These are phyloP conservation scores for Aureobasidium namibiae DNA, from an alignment of 2,329 filamentous ascomycete genomes.

Conservation along the genomic window DNA sequence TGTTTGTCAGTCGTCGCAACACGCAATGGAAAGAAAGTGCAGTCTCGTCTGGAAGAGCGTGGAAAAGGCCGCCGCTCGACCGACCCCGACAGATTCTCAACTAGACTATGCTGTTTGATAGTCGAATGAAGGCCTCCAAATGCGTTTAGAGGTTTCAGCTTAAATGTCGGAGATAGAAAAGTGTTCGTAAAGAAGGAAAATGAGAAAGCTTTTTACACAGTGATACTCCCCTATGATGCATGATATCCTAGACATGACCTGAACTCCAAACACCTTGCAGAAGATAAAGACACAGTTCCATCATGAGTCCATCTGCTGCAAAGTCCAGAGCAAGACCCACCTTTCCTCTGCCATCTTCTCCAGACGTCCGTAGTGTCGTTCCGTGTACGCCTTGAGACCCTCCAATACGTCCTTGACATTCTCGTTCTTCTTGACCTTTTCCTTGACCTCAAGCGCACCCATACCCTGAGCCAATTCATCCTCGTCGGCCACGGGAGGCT, in stretches of 20 bases:
- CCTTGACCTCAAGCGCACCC: constrained; percentile 22
- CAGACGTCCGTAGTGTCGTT: constrained; percentile 81
- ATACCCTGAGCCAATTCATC: constrained; percentile 22
- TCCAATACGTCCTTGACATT: constrained; percentile 77
- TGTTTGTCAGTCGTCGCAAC: not conserved
- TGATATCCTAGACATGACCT: not conserved
- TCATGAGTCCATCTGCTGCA: constrained; percentile 76
- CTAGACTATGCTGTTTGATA: not conserved
- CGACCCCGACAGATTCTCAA: not conserved
- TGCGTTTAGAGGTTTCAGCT: not conserved
- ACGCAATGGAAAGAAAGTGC: not conserved
- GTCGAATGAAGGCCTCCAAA: not conserved
- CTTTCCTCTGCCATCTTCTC: constrained; percentile 92
- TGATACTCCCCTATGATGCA: constrained; percentile 3
- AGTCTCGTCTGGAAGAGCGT: not conserved
- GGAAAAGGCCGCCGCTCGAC: not conserved
- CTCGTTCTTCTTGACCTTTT: constrained; percentile 39
- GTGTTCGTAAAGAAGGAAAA: not conserved
- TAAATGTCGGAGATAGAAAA: not conserved
- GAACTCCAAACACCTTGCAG: constrained; percentile 12
- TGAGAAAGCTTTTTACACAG: not conserved
- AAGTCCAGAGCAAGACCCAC: constrained; percentile 86
- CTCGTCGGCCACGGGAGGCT: constrained; percentile 16
- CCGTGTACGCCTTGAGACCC: constrained; percentile 82
- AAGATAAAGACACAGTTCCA: not conserved